Evolutionary conservation across 495 filamentous ascomycete species (phyloP).

Genomic region (Neurospora hispaniola): DNA sequence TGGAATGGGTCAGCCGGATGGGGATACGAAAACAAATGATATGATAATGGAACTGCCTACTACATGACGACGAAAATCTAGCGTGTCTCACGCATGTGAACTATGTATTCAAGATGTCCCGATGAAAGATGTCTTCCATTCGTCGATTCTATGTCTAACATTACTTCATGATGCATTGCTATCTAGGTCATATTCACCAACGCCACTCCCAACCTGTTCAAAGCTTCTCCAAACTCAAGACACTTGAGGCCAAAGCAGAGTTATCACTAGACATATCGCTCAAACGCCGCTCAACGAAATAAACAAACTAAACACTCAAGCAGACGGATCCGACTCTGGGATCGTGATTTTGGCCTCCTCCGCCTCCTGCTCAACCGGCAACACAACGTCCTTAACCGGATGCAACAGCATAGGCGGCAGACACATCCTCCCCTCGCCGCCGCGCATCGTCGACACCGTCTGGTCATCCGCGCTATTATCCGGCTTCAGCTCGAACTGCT

Average conservation of each 20-base stretch:
- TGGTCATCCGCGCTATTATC: conserved; percentile 39
- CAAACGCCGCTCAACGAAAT: conserved; percentile 3
- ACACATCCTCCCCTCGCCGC: conserved; percentile 80
- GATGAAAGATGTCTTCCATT: background rate
- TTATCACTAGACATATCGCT: background rate
- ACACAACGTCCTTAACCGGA: conserved; percentile 77
- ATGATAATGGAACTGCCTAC: conserved; percentile 10
- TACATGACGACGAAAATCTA: background rate
- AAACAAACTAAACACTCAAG: conserved; percentile 10
- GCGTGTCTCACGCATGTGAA: background rate
- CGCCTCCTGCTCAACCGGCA: conserved; percentile 59
- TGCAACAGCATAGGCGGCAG: conserved; percentile 85
- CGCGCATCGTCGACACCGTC: conserved; percentile 38
- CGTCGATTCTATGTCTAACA: background rate
- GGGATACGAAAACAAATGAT: background rate
- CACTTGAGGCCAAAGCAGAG: no score
- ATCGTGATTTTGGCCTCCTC: conserved; percentile 20
- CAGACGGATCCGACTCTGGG: conserved; percentile 28
- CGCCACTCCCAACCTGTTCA: background rate
- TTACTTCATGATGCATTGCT: background rate
- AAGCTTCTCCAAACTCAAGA: background rate
- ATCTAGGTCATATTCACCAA: background rate
- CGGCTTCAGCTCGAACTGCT: conserved; percentile 60
- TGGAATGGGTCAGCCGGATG: conserved; percentile 1
- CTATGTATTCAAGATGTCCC: background rate